Conservation (phyloP, 2,329 filamentous ascomycete species). For the Colletotrichum kahawae region DNA sequence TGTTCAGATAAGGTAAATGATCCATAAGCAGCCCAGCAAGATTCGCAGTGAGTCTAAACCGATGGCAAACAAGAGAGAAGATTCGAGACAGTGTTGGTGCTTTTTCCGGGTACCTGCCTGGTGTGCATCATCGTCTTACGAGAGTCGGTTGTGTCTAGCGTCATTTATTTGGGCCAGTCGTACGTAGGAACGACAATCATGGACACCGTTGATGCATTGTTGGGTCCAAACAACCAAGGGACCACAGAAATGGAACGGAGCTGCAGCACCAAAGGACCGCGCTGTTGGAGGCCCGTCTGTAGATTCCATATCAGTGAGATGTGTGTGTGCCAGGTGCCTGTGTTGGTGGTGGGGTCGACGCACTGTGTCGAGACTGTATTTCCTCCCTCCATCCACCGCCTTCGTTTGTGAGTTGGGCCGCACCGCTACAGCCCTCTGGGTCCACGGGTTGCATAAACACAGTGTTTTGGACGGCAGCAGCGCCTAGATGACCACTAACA, state of each 20-base stretch:
- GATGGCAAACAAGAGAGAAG: background rate
- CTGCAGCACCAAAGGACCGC: background rate
- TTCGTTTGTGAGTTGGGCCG: background rate
- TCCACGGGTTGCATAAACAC: background rate
- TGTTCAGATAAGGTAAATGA: background rate
- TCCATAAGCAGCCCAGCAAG: background rate
- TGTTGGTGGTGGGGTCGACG: background rate
- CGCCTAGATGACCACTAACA: slow-evolving; percentile 4
- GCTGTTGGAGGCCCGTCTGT: background rate
- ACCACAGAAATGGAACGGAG: background rate
- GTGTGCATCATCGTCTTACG: slow-evolving; percentile 15
- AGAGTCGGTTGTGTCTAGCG: slow-evolving; percentile 2
- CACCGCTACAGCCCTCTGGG: background rate
- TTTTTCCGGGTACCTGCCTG: background rate
- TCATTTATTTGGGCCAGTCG: slow-evolving; percentile 4
- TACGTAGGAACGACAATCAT: background rate
- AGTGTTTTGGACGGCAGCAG: background rate
- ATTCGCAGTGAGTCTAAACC: background rate
- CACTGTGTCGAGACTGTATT: background rate
- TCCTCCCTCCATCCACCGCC: background rate
- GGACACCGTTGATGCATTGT: background rate
- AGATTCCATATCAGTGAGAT: background rate
- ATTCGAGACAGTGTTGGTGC: background rate
- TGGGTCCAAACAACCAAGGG: background rate
- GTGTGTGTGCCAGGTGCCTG: background rate